Evolutionary conservation across 2,329 filamentous ascomycete species (phyloP).

Genomic region (Geosmithia morbida): DNA sequence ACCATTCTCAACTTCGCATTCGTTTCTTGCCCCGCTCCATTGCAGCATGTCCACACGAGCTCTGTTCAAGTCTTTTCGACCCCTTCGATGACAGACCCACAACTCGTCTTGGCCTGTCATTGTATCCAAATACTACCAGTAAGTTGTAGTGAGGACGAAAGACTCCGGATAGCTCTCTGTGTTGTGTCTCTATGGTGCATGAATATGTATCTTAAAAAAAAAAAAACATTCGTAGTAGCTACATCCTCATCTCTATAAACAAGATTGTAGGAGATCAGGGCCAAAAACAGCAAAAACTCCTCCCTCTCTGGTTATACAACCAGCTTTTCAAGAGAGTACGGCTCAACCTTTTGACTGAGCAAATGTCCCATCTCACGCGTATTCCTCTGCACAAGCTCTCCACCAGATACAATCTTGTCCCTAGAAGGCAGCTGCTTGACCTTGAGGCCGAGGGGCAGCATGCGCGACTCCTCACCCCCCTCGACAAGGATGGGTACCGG

Average conservation of each 20-base stretch:
- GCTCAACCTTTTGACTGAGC: slow-evolving; percentile 64
- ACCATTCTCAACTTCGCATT: too few relatives aligned
- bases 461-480: slow-evolving; percentile 23
- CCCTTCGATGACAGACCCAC: too few relatives aligned
- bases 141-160: too few relatives aligned
- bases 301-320: slow-evolving; percentile 31
- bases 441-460: slow-evolving; percentile 64
- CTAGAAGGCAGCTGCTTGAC: slow-evolving; percentile 32
- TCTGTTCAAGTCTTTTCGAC: too few relatives aligned
- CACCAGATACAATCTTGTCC: slow-evolving; percentile 50
- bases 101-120: too few relatives aligned
- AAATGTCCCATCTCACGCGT: slow-evolving; percentile 62
- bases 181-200: neutral
- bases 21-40: too few relatives aligned
- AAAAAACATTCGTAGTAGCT: neutral
- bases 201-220: neutral
- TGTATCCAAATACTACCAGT: too few relatives aligned
- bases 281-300: neutral
- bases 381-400: slow-evolving; percentile 56
- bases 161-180: too few relatives aligned
- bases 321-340: slow-evolving; percentile 74
- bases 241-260: neutral
- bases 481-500: slow-evolving; percentile 26
- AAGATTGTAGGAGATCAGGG: too few relatives aligned
- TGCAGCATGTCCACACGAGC: too few relatives aligned